Conservation (phyloP, 371 early-diverging fungal genomes). For the Mortierella sp. region DNA sequence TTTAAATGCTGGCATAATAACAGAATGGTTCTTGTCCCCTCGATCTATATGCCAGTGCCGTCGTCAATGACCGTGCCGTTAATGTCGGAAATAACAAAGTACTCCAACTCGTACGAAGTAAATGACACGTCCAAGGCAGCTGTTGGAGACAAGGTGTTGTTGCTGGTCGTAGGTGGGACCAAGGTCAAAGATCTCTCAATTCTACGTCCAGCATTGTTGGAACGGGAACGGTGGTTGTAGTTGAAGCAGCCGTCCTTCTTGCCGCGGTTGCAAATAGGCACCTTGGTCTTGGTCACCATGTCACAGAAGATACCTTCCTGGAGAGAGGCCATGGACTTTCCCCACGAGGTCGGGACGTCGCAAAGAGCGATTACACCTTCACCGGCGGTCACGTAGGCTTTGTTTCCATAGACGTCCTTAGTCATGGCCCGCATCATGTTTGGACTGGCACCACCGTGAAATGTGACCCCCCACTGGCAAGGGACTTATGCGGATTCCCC, state of each 20-base stretch:
- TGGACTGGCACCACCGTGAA: neutral
- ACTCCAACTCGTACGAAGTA: constrained; percentile 8
- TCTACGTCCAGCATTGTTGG: too few species aligned
- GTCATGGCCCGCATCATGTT: neutral
- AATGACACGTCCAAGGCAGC: neutral
- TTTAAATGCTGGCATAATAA: too few species aligned
- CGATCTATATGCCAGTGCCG: too few species aligned
- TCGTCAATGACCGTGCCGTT: constrained; percentile 13
- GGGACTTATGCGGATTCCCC: neutral
- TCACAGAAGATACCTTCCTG: constrained; percentile 27
- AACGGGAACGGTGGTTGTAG: neutral
- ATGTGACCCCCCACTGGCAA: neutral
- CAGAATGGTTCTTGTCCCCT: too few species aligned
- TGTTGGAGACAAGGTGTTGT: neutral
- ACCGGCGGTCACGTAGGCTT: constrained; percentile 1
- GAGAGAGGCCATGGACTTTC: constrained; percentile 9
- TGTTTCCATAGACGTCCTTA: constrained; percentile 9
- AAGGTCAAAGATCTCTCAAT: neutral
- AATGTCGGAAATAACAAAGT: constrained; percentile 3
- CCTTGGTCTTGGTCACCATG: constrained; percentile 27
- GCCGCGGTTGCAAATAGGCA: constrained; percentile 4
- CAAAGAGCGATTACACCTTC: constrained; percentile 10
- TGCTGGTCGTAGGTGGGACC: too few species aligned
- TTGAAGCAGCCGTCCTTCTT: neutral
- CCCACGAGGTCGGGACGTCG: constrained; percentile 25